phyloP scores from a whole-genome alignment of 2,329 filamentous ascomycete genomes.

The Penicillium paneum region DNA sequence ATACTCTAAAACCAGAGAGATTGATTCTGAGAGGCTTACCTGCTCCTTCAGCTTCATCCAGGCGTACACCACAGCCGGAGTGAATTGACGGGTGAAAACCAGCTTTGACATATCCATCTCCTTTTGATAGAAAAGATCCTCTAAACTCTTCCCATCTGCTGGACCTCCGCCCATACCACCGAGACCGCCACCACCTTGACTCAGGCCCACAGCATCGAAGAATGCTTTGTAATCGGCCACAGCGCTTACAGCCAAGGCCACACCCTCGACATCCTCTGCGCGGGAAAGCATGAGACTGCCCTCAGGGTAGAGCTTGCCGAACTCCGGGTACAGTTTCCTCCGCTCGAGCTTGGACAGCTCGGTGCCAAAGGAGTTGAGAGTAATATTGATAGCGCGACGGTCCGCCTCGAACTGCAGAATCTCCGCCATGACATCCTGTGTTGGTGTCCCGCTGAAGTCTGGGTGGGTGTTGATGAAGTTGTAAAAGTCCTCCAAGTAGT shows the following conservation, averaged over 20 bases:
- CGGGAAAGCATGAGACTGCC: conserved; percentile 91
- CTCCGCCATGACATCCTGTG: conserved; percentile 91
- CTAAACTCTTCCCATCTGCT: conserved; percentile 77
- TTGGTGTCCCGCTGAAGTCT: conserved; percentile 83
- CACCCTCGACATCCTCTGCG: conserved; percentile 91
- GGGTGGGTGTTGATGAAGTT: conserved; percentile 86
- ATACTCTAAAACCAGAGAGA: not conserved
- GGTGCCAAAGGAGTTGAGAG: conserved; percentile 96
- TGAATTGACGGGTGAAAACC: conserved; percentile 94
- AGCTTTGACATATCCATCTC: conserved; percentile 98
- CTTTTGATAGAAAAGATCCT: conserved; percentile 98
- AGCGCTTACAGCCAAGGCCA: conserved; percentile 88
- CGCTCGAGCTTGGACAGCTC: conserved; percentile 90
- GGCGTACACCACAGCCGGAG: conserved; percentile 88
- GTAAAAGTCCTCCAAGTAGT: conserved; percentile 97
- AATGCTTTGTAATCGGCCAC: conserved; percentile 92
- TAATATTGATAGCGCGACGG: conserved; percentile 96
- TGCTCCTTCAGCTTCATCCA: conserved; percentile 98
- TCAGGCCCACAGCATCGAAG: conserved; percentile 85
- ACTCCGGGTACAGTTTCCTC: conserved; percentile 91
- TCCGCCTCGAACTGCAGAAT: conserved; percentile 97
- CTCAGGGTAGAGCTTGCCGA: conserved; percentile 89
- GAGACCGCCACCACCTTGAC: conserved; percentile 67
- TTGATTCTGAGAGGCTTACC: conserved; percentile 53
- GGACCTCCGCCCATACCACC: conserved; percentile 75